Percentiles rank a stretch among this genome's conserved stretches.
Conservation (phyloP, 805 yeast species). For the Saccharomycopsis guyanensis region DNA sequence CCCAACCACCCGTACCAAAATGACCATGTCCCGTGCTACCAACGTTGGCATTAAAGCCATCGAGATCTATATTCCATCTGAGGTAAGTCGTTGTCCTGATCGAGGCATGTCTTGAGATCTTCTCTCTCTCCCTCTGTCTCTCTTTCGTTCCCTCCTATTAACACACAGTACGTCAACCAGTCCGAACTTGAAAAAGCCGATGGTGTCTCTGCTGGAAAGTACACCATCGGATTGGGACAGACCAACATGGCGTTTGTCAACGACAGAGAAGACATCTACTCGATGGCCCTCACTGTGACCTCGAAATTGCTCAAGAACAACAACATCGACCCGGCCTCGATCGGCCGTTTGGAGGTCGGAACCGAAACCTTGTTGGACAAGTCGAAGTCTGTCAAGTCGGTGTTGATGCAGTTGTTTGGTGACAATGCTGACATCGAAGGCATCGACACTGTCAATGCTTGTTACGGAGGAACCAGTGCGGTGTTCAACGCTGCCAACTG, state of each 20-base stretch:
- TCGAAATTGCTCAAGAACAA: slow-evolving; percentile 71
- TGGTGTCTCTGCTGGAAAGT: slow-evolving; percentile 87
- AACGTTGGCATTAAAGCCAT: slow-evolving; percentile 97
- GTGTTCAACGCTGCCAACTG: slow-evolving; percentile 90
- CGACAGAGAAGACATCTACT: slow-evolving; percentile 96
- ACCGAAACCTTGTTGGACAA: slow-evolving; percentile 96
- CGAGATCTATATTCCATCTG: slow-evolving; percentile 83
- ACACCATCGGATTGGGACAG: slow-evolving; percentile 98
- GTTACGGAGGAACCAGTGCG: slow-evolving; percentile 98
- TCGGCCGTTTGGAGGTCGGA: slow-evolving; percentile 97
- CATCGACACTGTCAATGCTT: slow-evolving; percentile 91
- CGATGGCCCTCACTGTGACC: slow-evolving; percentile 84
- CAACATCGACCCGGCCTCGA: slow-evolving; percentile 67
- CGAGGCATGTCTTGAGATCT: neutral
- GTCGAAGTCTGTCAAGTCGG: slow-evolving; percentile 93
- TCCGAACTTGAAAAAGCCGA: slow-evolving; percentile 78
- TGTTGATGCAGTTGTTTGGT: slow-evolving; percentile 87
- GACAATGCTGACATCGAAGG: slow-evolving; percentile 92
- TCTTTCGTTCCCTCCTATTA: too few species aligned
- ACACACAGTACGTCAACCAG: slow-evolving; percentile 63
- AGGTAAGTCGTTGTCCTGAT: slow-evolving; percentile 32
- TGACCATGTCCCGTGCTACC: slow-evolving; percentile 40
- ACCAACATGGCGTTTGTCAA: slow-evolving; percentile 96
- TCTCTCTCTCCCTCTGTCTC: too few species aligned
- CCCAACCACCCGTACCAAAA: too few species aligned